These are phyloP conservation scores for Blastomyces percursus DNA, from an alignment of 2,329 filamentous ascomycete genomes.

Conservation along the genomic window DNA sequence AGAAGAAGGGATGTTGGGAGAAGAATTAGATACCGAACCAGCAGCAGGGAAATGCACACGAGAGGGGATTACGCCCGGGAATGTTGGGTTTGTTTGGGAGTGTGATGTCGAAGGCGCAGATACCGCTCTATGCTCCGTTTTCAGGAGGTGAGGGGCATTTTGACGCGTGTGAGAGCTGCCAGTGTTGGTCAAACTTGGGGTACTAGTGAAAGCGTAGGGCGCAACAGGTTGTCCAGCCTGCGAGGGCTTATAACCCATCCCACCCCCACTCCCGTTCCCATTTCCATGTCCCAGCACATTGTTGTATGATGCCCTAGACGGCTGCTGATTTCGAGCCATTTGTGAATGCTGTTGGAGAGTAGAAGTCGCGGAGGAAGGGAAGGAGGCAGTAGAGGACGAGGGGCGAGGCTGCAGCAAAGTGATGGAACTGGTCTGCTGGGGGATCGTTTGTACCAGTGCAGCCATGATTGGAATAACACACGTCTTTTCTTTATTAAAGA, in stretches of 20 bases:
- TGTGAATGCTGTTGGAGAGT: conserved; percentile 39
- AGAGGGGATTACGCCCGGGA: conserved; percentile 21
- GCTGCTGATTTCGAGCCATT: conserved; percentile 26
- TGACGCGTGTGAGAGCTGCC: conserved; percentile 43
- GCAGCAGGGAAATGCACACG: conserved; percentile 39
- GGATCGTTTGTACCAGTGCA: conserved; percentile 71
- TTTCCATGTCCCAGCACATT: conserved; percentile 13
- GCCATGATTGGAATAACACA: conserved; percentile 51
- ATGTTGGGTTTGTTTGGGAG: conserved; percentile 22
- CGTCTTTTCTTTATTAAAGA: conserved; percentile 7
- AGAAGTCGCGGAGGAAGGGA: conserved; percentile 22
- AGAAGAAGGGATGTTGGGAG: conserved; percentile 37
- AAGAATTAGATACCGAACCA: conserved; percentile 45
- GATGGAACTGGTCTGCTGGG: conserved; percentile 61
- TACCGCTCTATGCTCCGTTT: conserved; percentile 45
- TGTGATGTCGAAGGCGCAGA: conserved; percentile 43
- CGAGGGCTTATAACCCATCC: conserved; percentile 10
- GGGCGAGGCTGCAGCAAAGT: conserved; percentile 67
- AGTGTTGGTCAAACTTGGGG: conserved; percentile 51
- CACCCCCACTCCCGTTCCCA: conserved; percentile 5
- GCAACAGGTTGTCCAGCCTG: conserved; percentile 56
- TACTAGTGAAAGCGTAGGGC: conserved; percentile 64
- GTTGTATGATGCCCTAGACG: conserved; percentile 35
- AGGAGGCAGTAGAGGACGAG: conserved; percentile 46
- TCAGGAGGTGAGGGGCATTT: conserved; percentile 43